Percentiles rank a stretch among this genome's conserved stretches.
Conservation (phyloP, 2,329 filamentous ascomycete species). For the Arthrocladium fulminans region DNA sequence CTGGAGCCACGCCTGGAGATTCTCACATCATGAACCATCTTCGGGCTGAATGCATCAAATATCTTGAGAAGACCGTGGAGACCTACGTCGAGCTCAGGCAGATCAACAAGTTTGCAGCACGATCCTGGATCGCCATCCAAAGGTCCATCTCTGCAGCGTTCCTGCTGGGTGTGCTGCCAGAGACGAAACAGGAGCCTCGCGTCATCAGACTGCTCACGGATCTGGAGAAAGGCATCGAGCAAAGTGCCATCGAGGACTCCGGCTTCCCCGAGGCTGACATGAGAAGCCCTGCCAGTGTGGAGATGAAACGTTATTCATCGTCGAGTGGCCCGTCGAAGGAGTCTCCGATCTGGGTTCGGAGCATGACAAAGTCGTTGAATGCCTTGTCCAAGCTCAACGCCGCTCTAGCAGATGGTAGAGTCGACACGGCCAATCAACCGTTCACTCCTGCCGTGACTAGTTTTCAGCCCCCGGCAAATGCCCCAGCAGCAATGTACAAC, state of each 20-base stretch:
- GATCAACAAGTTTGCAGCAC: constrained; percentile 34
- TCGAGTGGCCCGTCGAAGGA: constrained; percentile 5
- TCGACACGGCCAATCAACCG: not conserved
- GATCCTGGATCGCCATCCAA: constrained; percentile 41
- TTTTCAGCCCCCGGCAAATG: not conserved
- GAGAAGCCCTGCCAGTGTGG: not conserved
- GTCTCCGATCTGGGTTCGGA: constrained; percentile 37
- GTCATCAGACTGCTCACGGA: constrained; percentile 34
- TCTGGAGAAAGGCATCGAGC: constrained; percentile 37
- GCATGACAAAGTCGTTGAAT: constrained; percentile 37
- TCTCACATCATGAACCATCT: constrained; percentile 26
- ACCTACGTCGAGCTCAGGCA: constrained; percentile 50
- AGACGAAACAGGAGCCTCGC: constrained; percentile 33
- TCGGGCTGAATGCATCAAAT: constrained; percentile 47
- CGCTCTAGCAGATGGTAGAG: constrained; percentile 26
- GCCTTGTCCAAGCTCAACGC: constrained; percentile 38
- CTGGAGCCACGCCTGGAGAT: constrained; percentile 12
- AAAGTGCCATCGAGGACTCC: constrained; percentile 29
- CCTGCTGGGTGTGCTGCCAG: constrained; percentile 38
- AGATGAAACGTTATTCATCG: constrained; percentile 7
- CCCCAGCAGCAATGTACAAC: constrained; percentile 6
- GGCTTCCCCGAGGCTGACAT: constrained; percentile 12
- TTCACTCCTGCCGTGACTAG: not conserved
- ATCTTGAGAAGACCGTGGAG: constrained; percentile 48
- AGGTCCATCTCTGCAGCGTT: constrained; percentile 41